Percentiles rank a stretch among this genome's conserved stretches.
Evolutionary conservation across 148 eudicot genomes (phyloP).

Genomic region (Rhododendron williamsianum): DNA sequence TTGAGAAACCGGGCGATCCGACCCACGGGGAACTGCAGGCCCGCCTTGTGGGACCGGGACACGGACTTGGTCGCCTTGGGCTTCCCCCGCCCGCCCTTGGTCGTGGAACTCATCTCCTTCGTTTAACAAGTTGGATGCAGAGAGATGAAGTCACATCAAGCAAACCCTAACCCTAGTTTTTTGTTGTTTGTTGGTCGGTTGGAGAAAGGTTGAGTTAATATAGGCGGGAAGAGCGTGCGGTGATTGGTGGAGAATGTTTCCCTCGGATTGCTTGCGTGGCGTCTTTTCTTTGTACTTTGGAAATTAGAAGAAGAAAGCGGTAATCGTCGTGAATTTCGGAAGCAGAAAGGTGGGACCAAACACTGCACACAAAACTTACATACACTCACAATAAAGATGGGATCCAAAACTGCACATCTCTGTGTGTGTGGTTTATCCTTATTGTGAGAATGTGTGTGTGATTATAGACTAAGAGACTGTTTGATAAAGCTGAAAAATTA

Average conservation of each 20-base stretch:
- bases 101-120: neutral
- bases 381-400: no score
- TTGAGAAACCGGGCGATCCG: constrained; percentile 32
- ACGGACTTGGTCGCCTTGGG: constrained; percentile 29
- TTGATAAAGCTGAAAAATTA: no score
- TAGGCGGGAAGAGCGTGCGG: neutral
- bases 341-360: no score
- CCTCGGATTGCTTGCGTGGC: constrained; percentile 2
- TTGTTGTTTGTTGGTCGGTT: neutral
- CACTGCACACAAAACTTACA: no score
- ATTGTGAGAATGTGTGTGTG: no score
- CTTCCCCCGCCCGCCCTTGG: constrained; percentile 25
- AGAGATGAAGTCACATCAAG: no score
- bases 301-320: no score
- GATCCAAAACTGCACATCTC: no score
- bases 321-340: no score
- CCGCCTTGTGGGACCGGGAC: constrained; percentile 30
- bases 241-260: constrained; percentile 3
- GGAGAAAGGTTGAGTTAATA: neutral
- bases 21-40: constrained; percentile 33
- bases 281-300: neutral
- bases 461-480: no score
- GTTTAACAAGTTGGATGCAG: no score
- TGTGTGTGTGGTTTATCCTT: no score
- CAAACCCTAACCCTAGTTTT: constrained; percentile 12